phyloP scores from a whole-genome alignment of 2,329 filamentous ascomycete genomes.

The Xylaria sp. region DNA sequence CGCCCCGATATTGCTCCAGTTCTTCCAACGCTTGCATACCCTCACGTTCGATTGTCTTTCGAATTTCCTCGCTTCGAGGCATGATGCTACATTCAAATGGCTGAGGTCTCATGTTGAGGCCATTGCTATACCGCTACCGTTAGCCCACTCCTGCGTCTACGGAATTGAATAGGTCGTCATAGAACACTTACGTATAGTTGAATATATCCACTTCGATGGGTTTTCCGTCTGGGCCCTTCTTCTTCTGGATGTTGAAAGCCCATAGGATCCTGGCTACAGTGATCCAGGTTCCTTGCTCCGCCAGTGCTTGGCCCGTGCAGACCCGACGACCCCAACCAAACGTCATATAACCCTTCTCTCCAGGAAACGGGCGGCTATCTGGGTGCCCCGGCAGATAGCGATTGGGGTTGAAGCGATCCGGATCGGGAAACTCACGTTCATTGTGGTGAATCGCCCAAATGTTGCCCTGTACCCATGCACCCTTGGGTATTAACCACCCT shows the following conservation, averaged over 20 bases:
- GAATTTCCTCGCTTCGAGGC: slow-evolving; percentile 55
- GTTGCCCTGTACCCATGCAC: slow-evolving; percentile 56
- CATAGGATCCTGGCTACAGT: slow-evolving; percentile 62
- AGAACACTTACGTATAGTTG: slow-evolving; percentile 54
- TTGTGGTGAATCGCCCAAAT: slow-evolving; percentile 56
- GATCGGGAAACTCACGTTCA: slow-evolving; percentile 53
- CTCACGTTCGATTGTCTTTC: slow-evolving; percentile 56
- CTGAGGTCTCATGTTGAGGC: slow-evolving; percentile 62
- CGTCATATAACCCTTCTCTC: slow-evolving; percentile 58
- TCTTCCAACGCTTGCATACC: slow-evolving; percentile 57
- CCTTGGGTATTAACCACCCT: slow-evolving; percentile 56
- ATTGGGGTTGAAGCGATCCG: slow-evolving; percentile 51
- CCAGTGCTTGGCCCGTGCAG: slow-evolving; percentile 59
- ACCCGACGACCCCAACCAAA: slow-evolving; percentile 62
- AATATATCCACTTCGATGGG: slow-evolving; percentile 62
- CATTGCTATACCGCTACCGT: slow-evolving; percentile 48
- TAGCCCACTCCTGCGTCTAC: background rate
- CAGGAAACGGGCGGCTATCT: slow-evolving; percentile 52
- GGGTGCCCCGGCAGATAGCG: slow-evolving; percentile 47
- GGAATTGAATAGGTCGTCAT: slow-evolving; percentile 5
- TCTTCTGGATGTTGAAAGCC: slow-evolving; percentile 58
- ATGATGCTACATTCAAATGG: slow-evolving; percentile 60
- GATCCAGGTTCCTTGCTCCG: slow-evolving; percentile 65
- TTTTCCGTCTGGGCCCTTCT: slow-evolving; percentile 46
- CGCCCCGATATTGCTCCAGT: slow-evolving; percentile 58